Conservation (phyloP, 345 rosid genomes). For the Lepidium didymum region DNA sequence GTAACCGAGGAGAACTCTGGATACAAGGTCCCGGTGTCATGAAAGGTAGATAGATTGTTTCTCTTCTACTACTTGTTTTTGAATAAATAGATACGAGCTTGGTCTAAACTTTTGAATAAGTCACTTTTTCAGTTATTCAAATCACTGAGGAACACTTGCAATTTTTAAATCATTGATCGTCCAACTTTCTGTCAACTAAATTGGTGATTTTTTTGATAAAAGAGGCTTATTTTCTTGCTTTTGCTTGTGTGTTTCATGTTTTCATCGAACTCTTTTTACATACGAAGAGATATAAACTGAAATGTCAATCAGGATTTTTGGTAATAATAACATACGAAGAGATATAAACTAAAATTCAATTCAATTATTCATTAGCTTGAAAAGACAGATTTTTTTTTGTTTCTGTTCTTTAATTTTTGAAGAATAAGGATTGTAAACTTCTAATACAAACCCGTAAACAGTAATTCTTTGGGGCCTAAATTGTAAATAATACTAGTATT, state of each 20-base stretch:
- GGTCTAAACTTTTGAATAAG: neutral
- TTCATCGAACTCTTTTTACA: neutral
- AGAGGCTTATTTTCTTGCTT: neutral
- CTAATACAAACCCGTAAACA: neutral
- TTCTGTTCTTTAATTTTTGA: neutral
- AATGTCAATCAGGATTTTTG: neutral
- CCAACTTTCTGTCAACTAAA: neutral
- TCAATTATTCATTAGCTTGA: neutral
- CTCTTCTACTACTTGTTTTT: neutral
- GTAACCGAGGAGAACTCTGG: constrained; percentile 74
- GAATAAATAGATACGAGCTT: neutral
- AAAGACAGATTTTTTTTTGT: neutral
- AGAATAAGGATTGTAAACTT: constrained; percentile 3
- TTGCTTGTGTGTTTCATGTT: neutral
- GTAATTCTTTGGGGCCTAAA: neutral
- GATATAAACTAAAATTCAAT: neutral
- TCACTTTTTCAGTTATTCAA: neutral
- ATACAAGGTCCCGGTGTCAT: constrained; percentile 71
- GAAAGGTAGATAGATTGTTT: constrained; percentile 41
- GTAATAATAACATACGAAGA: neutral
- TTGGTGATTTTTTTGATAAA: neutral
- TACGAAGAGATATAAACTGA: neutral
- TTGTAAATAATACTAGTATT: neutral
- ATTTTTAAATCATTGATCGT: neutral
- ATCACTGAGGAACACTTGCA: neutral